phyloP scores from a whole-genome alignment of 2,329 filamentous ascomycete species.

The Dryadomyces quercus-mongolicae region DNA sequence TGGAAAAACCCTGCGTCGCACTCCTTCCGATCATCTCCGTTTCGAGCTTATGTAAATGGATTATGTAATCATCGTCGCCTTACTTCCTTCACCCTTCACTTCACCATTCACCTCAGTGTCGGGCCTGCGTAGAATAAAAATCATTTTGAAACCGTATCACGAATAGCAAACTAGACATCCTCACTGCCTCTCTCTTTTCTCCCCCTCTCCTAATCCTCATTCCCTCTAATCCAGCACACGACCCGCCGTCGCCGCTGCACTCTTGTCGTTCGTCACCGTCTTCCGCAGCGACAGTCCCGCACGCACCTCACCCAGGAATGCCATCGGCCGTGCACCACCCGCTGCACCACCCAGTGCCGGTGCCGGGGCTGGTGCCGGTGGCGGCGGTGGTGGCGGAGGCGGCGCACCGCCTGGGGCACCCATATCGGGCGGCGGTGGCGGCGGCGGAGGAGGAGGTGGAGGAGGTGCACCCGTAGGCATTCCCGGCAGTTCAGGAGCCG shows the following conservation, averaged over 20 bases:
- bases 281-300: conserved; percentile 70
- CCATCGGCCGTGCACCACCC: conserved; percentile 33
- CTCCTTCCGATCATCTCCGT: no score
- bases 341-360: conserved; percentile 22
- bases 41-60: no score
- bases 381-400: conserved; percentile 26
- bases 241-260: conserved; percentile 59
- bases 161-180: no score
- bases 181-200: not conserved
- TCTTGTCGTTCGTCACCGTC: conserved; percentile 81
- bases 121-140: no score
- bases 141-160: no score
- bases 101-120: no score
- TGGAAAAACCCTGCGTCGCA: no score
- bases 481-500: not conserved
- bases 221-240: conserved; percentile 48
- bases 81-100: no score
- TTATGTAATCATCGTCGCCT: no score
- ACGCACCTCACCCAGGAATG: conserved; percentile 74
- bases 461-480: conserved; percentile 19
- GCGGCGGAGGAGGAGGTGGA: conserved; percentile 13
- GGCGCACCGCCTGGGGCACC: conserved; percentile 17
- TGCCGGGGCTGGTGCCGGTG: conserved; percentile 27
- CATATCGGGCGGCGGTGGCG: no score
- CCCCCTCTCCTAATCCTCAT: not conserved